A percentile compares a stretch with the other conserved stretches of the same genome.
Conservation (phyloP, 2,329 filamentous ascomycete species). For the Cladophialophora chaetospira region DNA sequence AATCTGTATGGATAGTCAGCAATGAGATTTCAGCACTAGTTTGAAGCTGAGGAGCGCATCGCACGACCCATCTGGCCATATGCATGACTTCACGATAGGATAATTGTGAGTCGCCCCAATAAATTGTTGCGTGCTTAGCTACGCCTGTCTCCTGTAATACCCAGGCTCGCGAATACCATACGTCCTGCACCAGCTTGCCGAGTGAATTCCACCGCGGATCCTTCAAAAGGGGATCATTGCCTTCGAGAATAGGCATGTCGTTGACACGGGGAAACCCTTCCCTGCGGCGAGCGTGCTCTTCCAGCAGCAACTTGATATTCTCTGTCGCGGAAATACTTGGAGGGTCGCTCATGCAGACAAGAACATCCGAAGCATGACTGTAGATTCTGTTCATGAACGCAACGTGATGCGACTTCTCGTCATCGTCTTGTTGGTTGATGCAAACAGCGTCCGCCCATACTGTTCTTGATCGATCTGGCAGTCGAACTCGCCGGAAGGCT, state of each 20-base stretch:
- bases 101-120: slow-evolving; percentile 1
- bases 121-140: slow-evolving; percentile 4
- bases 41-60: slow-evolving; percentile 16
- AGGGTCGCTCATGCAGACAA: slow-evolving; percentile 31
- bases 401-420: slow-evolving; percentile 22
- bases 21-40: slow-evolving; percentile 1
- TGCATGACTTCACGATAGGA: slow-evolving; percentile 12
- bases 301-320: slow-evolving; percentile 14
- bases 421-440: slow-evolving; percentile 23
- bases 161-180: slow-evolving; percentile 21
- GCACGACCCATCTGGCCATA: slow-evolving; percentile 5
- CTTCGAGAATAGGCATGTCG: slow-evolving; percentile 2
- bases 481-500: slow-evolving; percentile 7
- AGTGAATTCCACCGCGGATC: slow-evolving; percentile 20
- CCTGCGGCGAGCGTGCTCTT: slow-evolving; percentile 2
- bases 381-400: slow-evolving; percentile 23
- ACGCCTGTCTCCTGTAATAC: slow-evolving; percentile 24
- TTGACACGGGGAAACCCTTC: neutral
- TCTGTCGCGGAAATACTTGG: slow-evolving; percentile 6
- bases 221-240: neutral
- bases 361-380: slow-evolving; percentile 16
- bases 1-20: slow-evolving; percentile 16
- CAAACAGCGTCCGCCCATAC: slow-evolving; percentile 25
- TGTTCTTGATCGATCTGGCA: slow-evolving; percentile 2
- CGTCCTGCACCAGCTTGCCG: slow-evolving; percentile 2